Base-by-base conservation (phyloP, 2,329 filamentous ascomycete species). In the Neopestalotiopsis rosae region DNA sequence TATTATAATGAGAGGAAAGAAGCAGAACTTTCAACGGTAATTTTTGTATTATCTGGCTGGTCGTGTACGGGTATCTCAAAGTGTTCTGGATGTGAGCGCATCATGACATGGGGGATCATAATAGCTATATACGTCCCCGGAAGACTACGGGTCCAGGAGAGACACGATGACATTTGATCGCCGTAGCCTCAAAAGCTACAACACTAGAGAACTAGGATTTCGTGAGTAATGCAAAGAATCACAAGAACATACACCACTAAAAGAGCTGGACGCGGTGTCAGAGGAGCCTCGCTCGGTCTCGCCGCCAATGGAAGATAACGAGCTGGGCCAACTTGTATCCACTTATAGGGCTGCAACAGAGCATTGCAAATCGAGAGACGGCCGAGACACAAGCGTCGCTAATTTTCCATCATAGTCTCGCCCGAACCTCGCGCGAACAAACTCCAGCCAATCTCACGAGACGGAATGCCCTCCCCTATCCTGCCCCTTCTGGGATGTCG, bases 291-390 rank as follows among this genome's bases (percentile, higher is more conserved):
- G 59, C 59, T 64, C 61, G 59, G 59, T 20, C 28, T 49, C 61
- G 28, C 40, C 61, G 57, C 45, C 45, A 52, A 42, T 30, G 20
- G 13, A 14, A 49, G 61, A 52, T 42, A 38, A 38, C n/a, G 34
- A 64, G 59, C 12, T 38, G 34, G 24, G 17, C 30, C 20, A n/a
- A 12, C 61, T 13, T 14, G 61, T 14, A 28, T 64, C 40, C 61
- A 45, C 61, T 64, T 49, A 64, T 32, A 64, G 42, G 61, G 61
- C 61, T 64, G 61, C 20, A 64, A 40, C 61, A 49, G n/a, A 38
- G 61, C 61, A n/a, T 34, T 62, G 12, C 40, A 14, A 64, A n/a
- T 52, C 45, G 45, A 52, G 45, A 17, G 17, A n/a, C 24, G 24
- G 24, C 24, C 45, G 45, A 52, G 20, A 52, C 14, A 17, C 45